These are phyloP conservation scores for Pseudogymnoascus sp. DNA, from an alignment of 2,329 filamentous ascomycete genomes.

Conservation along the genomic window DNA sequence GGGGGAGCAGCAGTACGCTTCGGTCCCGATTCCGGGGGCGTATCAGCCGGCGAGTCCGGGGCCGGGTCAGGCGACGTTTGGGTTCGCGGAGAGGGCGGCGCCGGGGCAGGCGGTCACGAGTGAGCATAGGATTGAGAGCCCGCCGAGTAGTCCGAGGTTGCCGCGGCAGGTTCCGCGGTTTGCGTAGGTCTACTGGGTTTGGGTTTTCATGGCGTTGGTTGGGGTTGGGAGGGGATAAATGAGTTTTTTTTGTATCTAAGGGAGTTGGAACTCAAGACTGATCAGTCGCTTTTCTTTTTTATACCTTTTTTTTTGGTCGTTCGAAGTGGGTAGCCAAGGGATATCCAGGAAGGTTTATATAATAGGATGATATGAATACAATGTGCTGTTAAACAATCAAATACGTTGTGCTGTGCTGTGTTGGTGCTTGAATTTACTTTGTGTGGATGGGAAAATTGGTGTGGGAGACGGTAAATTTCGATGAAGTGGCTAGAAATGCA, in stretches of 20 bases:
- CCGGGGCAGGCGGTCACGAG: conserved; percentile 25
- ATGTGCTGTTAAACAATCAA: background rate
- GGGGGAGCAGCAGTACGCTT: conserved; percentile 74
- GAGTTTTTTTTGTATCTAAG: background rate
- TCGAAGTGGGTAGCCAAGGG: background rate
- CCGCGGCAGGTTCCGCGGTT: background rate
- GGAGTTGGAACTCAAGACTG: background rate
- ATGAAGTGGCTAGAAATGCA: background rate
- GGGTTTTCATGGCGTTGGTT: background rate
- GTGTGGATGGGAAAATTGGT: background rate
- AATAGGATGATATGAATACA: background rate
- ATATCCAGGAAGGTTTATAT: background rate
- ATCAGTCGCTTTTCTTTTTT: background rate
- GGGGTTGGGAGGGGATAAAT: background rate
- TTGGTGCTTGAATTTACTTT: background rate
- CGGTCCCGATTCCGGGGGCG: conserved; percentile 81
- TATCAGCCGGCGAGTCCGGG: conserved; percentile 54
- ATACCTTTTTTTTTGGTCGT: background rate
- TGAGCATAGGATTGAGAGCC: conserved; percentile 24
- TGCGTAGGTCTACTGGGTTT: background rate
- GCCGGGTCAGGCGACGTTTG: conserved; percentile 37
- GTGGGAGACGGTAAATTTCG: background rate
- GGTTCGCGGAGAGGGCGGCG: conserved; percentile 21
- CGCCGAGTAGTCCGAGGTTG: conserved; percentile 23
- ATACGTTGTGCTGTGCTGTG: background rate